Conservation (phyloP, 2,329 filamentous ascomycete species). For the Neurospora sp. region DNA sequence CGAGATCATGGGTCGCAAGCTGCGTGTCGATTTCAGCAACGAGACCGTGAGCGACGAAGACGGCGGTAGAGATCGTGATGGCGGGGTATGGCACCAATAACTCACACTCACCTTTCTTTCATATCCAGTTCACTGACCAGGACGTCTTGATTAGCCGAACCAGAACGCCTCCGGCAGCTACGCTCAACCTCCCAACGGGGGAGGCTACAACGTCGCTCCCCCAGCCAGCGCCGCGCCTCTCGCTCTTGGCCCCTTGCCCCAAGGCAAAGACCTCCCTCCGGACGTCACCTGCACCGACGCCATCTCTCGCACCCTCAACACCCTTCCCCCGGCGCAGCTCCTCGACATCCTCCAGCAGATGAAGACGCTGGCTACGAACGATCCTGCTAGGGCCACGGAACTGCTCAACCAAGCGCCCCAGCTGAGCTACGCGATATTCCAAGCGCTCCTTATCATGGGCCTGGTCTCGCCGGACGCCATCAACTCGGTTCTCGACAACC, state of each 20-base stretch:
- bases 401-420: constrained; percentile 84
- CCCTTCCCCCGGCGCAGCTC: constrained; percentile 76
- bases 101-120: not conserved
- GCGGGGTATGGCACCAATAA: constrained; percentile 11
- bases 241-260: constrained; percentile 64
- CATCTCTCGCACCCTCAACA: constrained; percentile 82
- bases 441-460: constrained; percentile 84
- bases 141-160: constrained; percentile 2
- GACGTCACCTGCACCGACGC: constrained; percentile 79
- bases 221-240: constrained; percentile 19
- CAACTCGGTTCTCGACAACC: constrained; percentile 64
- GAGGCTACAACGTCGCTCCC: not conserved
- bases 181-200: constrained; percentile 17
- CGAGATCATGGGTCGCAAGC: constrained; percentile 88
- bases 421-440: constrained; percentile 89
- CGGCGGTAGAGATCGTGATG: constrained; percentile 36
- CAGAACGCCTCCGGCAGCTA: constrained; percentile 3
- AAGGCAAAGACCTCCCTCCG: constrained; percentile 73
- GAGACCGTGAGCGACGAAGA: constrained; percentile 67
- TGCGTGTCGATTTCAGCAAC: constrained; percentile 93
- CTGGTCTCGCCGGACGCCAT: constrained; percentile 81
- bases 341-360: constrained; percentile 91
- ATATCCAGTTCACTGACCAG: constrained; percentile 8
- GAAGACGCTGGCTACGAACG: constrained; percentile 76
- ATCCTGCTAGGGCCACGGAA: constrained; percentile 75